phyloP scores from a whole-genome alignment of 1,284 basidiomycete genomes.

The Calocybe gambosa region DNA sequence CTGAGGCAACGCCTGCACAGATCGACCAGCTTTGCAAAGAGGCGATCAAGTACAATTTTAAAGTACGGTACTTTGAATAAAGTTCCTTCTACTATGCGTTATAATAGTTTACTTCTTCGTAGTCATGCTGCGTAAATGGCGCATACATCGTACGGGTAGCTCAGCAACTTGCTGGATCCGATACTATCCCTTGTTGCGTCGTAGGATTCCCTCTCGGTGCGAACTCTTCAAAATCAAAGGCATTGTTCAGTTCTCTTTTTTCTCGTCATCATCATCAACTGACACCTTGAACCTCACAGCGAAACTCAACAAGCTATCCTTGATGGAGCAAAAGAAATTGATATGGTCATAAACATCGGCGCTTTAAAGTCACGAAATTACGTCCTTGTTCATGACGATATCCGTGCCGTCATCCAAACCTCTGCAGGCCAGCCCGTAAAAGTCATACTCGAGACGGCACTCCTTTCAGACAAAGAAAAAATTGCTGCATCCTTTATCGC shows the following conservation, averaged over 20 bases:
- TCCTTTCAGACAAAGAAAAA: conserved; percentile 36
- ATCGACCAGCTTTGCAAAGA: conserved; percentile 40
- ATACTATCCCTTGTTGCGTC: conserved; percentile 36
- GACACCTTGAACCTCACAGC: conserved; percentile 20
- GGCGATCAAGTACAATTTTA: conserved; percentile 40
- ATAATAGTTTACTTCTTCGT: neutral
- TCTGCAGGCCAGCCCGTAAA: conserved; percentile 32
- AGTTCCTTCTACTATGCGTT: neutral
- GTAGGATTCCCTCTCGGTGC: conserved; percentile 45
- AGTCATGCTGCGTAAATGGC: conserved; percentile 48
- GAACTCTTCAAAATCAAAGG: conserved; percentile 32
- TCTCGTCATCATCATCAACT: neutral
- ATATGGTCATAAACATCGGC: conserved; percentile 43
- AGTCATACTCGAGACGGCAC: conserved; percentile 43
- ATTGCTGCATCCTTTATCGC: conserved; percentile 38
- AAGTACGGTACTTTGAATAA: conserved; percentile 26
- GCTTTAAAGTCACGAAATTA: conserved; percentile 36
- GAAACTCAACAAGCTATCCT: conserved; percentile 38
- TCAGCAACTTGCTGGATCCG: conserved; percentile 29
- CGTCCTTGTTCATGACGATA: conserved; percentile 30
- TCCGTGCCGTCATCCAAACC: conserved; percentile 30
- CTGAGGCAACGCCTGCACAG: conserved; percentile 36
- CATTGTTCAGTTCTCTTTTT: conserved; percentile 28
- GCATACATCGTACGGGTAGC: conserved; percentile 34
- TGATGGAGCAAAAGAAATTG: conserved; percentile 41